Conservation (phyloP, 2,329 filamentous ascomycete species). For the Trichoderma citrinoviride region DNA sequence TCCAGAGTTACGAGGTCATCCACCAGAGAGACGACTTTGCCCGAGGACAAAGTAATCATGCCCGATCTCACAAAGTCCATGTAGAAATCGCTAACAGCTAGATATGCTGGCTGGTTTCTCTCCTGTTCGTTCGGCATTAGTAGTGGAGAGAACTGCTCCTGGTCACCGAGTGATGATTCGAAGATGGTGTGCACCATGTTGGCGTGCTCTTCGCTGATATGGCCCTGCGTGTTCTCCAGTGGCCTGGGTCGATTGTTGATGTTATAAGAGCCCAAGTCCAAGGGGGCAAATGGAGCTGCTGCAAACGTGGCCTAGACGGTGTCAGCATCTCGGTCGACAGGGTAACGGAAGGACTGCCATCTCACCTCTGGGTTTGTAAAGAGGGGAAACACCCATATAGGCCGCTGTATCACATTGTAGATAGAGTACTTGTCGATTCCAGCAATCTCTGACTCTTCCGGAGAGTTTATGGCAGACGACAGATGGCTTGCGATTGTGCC, state of each 20-base stretch:
- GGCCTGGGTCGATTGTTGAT: slow-evolving; percentile 58
- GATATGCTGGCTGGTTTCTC: slow-evolving; percentile 55
- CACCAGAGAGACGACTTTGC: slow-evolving; percentile 41
- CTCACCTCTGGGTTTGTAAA: slow-evolving; percentile 51
- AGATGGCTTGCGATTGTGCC: slow-evolving; percentile 69
- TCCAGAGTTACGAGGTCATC: slow-evolving; percentile 39
- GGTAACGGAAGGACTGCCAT: neutral
- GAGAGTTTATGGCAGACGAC: slow-evolving; percentile 59
- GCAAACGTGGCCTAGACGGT: slow-evolving; percentile 40
- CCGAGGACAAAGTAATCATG: slow-evolving; percentile 51
- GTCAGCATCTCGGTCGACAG: neutral
- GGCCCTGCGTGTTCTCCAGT: slow-evolving; percentile 62
- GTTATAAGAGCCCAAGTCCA: slow-evolving; percentile 73
- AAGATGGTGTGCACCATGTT: slow-evolving; percentile 52
- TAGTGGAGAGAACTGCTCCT: slow-evolving; percentile 48
- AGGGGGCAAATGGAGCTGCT: slow-evolving; percentile 63
- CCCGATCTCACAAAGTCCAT: slow-evolving; percentile 69
- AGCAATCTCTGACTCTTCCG: slow-evolving; percentile 40
- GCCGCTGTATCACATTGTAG: slow-evolving; percentile 66
- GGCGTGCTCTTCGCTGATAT: slow-evolving; percentile 59
- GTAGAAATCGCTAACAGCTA: slow-evolving; percentile 71
- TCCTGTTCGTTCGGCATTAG: slow-evolving; percentile 41
- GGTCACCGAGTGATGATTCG: slow-evolving; percentile 50
- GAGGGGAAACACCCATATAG: slow-evolving; percentile 69
- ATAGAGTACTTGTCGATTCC: slow-evolving; percentile 54